A percentile compares a stretch with the other conserved stretches of the same genome.
phyloP scores from a whole-genome alignment of 73 alveolate genomes.

The Durusdinium trenchii region DNA sequence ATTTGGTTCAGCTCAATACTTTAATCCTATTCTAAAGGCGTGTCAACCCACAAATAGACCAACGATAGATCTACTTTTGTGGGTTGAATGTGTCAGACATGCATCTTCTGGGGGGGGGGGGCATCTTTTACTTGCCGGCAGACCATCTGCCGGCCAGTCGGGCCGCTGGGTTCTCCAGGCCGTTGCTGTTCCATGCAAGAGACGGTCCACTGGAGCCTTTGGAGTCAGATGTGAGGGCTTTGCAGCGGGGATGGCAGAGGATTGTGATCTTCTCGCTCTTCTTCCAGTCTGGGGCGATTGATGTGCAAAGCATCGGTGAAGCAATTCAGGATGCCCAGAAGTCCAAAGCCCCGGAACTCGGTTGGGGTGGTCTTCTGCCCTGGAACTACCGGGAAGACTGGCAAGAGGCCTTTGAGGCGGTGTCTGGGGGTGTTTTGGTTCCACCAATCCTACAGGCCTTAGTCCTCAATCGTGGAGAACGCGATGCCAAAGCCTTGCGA shows the following conservation, averaged over 20 bases:
- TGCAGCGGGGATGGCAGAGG: slow-evolving; percentile 93
- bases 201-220: slow-evolving; percentile 88
- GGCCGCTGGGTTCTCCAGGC: slow-evolving; percentile 51
- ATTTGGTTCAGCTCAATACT: too few species aligned
- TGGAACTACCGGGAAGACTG: slow-evolving; percentile 82
- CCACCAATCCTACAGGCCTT: slow-evolving; percentile 88
- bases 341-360: slow-evolving; percentile 83
- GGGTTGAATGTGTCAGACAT: too few species aligned
- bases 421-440: slow-evolving; percentile 72
- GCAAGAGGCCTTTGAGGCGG: slow-evolving; percentile 88
- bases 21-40: too few species aligned
- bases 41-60: too few species aligned
- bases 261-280: slow-evolving; percentile 89
- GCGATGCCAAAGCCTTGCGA: slow-evolving; percentile 61
- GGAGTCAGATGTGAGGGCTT: slow-evolving; percentile 55
- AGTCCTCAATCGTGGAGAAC: slow-evolving; percentile 69
- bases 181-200: slow-evolving; percentile 81
- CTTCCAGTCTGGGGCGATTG: slow-evolving; percentile 93
- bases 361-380: slow-evolving; percentile 92
- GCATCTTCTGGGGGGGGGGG: too few species aligned
- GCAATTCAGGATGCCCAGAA: slow-evolving; percentile 55
- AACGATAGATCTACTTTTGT: too few species aligned
- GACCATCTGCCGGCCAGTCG: too few species aligned
- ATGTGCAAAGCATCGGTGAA: slow-evolving; percentile 58
- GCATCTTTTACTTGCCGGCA: too few species aligned